Evolutionary conservation across 371 early-diverging fungal species (phyloP), one percentile per base, ranked within the genome.

Genomic region (Catenaria anguillulae): DNA sequence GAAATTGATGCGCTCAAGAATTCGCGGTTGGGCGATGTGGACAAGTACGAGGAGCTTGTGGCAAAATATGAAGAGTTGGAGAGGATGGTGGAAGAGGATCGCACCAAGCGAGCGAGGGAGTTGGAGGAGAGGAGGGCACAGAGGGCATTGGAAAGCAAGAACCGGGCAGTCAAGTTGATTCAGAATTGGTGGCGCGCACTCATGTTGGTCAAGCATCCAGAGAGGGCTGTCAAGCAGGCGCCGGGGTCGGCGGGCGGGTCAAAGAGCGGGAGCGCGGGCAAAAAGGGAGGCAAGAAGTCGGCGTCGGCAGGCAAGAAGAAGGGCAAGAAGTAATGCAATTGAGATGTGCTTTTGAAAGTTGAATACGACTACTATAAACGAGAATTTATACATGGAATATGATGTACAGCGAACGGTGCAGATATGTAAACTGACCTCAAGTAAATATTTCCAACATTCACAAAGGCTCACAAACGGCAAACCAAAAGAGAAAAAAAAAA

Each of bases 21-120:
- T 60, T 63, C 65, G 58, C 45, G 77, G 48, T 67, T 68, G 4
- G 60, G 62, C 37, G 77, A 78, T 64, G 63, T 77, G 37, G 78
- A 78, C 60, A 70, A 70, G 63, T 79, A 75, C 62, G 80, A 79
- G 62, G 72, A 74, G 61, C 63, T 79, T 17, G 69, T 78, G 43
- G 60, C 67, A 24, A 69, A 70, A 33, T 78, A 73, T 61, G 80
- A 77, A 62, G 73, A 70, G 61, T 63, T 78, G 29, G 77, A 78
- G 61, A 68, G 71, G 60, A 50, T 70, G 33, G 76, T 79, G 23
- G 76, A 79, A 56, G 80, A 77, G 46, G 77, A 79, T 17, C 23
- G 23, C 31, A 31, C 52, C 29, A 26, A 23, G 29, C 52, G 52
- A 26, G 29, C 8, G 21, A 15, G 31, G 21, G 70, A 73, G 65